Base-by-base conservation (phyloP, 192 early-diverging fungal species). In the Coemansia sp. region DNA sequence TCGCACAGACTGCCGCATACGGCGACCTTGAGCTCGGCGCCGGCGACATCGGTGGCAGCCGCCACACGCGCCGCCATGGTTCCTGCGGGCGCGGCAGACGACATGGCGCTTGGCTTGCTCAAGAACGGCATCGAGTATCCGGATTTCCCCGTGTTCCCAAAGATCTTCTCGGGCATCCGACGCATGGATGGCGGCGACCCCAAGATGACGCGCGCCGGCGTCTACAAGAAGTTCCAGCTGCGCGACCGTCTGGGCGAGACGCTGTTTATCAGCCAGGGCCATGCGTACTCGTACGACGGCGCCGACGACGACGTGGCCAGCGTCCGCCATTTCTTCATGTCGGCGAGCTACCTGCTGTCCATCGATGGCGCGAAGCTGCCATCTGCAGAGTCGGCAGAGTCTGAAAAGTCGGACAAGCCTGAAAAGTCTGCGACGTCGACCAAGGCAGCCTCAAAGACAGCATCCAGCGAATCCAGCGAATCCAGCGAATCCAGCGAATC, bases 261-360 rank as follows among this genome's bases (percentile, higher is more conserved):
- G 0, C 67, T 70, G 20, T 61, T 59, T 35, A 30, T 77, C 32
- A 61, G 32, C 5, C 55, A 62, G 23, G 61, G 61, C 11, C 68
- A 50, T 22, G 74, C 74, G 0, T 67, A 60, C 35, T 54, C 66
- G 27, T 77, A 77, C 28, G 69, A 77, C 25, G 29, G 52, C 32
- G 16, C 34, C 16, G 62, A 71, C 20, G 28, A 22, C 16, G 69
- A 68, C 19, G 24, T 57, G 6, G 30, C 56, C 0, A 11, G 25
- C 5, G 74, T 68, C 2, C 65, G 75, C 54, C 69, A 78, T 45
- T 78, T 65, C 52, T 68, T 68, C 35, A 32, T 65, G 32, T 62
- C 69, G 4, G 71, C 75, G 47, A 78, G 75, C 51, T 78, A 71
- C 34, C 65, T 72, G 24, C 27, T 78, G 16, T 51, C 75, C 6